These are phyloP conservation scores for Penicillium antarcticum DNA, from an alignment of 495 filamentous ascomycete species.

Conservation along the genomic window DNA sequence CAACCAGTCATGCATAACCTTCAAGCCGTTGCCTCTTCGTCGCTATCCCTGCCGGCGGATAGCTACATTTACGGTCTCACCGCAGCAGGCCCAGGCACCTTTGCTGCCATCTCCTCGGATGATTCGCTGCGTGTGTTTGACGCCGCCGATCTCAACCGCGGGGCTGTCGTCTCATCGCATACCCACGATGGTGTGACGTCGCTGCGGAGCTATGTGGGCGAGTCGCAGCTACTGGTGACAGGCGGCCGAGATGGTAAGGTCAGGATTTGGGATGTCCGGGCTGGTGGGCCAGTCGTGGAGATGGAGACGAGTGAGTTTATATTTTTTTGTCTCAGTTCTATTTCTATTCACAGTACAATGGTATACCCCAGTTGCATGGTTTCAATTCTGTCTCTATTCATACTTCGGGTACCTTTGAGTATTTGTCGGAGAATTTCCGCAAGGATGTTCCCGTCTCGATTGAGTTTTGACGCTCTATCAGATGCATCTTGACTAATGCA, in stretches of 20 bases:
- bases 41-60: constrained; percentile 41
- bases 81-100: constrained; percentile 23
- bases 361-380: too few relatives aligned
- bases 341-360: too few relatives aligned
- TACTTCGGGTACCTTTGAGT: too few relatives aligned
- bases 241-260: constrained; percentile 49
- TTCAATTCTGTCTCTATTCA: too few relatives aligned
- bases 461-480: not conserved
- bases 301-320: constrained; percentile 38
- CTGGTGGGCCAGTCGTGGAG: constrained; percentile 32
- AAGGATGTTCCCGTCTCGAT: constrained; percentile 2
- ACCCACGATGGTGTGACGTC: constrained; percentile 47
- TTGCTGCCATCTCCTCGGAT: constrained; percentile 56
- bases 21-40: constrained; percentile 36
- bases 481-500: constrained; percentile 3
- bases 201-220: constrained; percentile 31
- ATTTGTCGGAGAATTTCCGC: not conserved
- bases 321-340: not conserved
- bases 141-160: constrained; percentile 32
- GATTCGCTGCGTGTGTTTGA: constrained; percentile 53
- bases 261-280: constrained; percentile 45
- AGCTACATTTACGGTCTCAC: constrained; percentile 53
- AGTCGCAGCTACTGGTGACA: constrained; percentile 34
- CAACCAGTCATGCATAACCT: constrained; percentile 34
- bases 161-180: constrained; percentile 28